These are phyloP conservation scores for Handroanthus guayacan DNA, from an alignment of 257 asterid species.

Conservation along the genomic window DNA sequence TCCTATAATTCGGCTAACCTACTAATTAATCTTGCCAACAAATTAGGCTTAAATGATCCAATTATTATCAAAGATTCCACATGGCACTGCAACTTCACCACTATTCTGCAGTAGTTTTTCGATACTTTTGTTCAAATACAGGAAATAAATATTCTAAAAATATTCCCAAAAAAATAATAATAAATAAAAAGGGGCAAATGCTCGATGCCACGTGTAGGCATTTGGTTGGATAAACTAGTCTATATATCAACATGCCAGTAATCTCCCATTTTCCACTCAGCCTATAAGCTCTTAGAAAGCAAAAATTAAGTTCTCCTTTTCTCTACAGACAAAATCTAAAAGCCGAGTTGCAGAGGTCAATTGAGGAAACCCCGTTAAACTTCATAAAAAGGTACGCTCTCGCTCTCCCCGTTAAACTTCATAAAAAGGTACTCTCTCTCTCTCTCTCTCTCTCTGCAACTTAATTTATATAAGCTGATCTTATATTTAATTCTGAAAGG, in stretches of 20 bases:
- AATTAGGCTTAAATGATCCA: not conserved
- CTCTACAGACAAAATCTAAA: slow-evolving; percentile 5
- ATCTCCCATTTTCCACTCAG: slow-evolving; percentile 12
- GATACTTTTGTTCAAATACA: not conserved
- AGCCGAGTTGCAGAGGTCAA: not conserved
- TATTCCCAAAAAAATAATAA: no score
- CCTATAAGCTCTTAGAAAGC: not conserved
- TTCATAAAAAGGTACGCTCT: slow-evolving; percentile 4
- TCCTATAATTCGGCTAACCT: not conserved
- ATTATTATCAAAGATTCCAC: slow-evolving; percentile 25
- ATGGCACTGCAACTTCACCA: not conserved
- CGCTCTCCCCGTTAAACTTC: no score
- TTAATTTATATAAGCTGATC: not conserved
- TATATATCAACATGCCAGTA: slow-evolving; percentile 11
- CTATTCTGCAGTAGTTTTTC: not conserved
- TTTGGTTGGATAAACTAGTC: not conserved
- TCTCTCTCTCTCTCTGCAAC: not conserved
- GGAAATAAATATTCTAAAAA: not conserved
- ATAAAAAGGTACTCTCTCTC: no score
- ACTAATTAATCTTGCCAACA: not conserved
- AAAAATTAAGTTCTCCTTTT: not conserved
- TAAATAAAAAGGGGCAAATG: not conserved
- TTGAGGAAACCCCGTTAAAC: not conserved
- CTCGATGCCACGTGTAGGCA: slow-evolving; percentile 24
- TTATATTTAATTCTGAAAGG: not conserved